Evolutionary conservation across 225 moss, liverwort and hornwort species (phyloP).

Genomic region (Antitrichia curtipendula): DNA sequence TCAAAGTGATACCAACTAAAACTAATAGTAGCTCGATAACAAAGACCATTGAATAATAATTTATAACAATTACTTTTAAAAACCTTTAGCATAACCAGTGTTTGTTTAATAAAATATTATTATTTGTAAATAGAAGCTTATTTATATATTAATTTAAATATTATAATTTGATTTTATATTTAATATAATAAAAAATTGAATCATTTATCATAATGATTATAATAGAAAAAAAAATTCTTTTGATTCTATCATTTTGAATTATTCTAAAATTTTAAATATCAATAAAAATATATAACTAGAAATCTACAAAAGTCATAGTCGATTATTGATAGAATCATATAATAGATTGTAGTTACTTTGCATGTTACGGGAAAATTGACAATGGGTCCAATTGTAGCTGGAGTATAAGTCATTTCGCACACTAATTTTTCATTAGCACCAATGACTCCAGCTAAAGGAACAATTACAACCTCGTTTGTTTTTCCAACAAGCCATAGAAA

Average conservation of each 20-base stretch:
- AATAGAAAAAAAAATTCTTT: too few relatives aligned
- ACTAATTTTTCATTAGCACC: constrained; percentile 49
- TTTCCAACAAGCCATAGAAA: constrained; percentile 74
- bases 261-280: not conserved
- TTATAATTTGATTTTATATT: not conserved
- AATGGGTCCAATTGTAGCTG: constrained; percentile 28
- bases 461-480: constrained; percentile 48
- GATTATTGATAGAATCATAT: too few relatives aligned
- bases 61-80: constrained; percentile 62
- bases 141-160: not conserved
- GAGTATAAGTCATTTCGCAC: constrained; percentile 65
- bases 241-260: too few relatives aligned
- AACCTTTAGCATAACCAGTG: not conserved
- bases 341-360: constrained; percentile 6
- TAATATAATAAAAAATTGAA: too few relatives aligned
- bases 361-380: constrained; percentile 48
- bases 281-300: not conserved
- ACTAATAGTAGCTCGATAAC: constrained; percentile 51
- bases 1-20: constrained; percentile 88
- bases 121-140: too few relatives aligned
- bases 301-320: not conserved
- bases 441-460: constrained; percentile 56
- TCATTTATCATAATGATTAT: not conserved
- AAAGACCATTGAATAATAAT: constrained; percentile 50
- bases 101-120: not conserved